These are phyloP conservation scores for Dioszegia hungarica DNA, from an alignment of 768 basidiomycete species.

Conservation along the genomic window DNA sequence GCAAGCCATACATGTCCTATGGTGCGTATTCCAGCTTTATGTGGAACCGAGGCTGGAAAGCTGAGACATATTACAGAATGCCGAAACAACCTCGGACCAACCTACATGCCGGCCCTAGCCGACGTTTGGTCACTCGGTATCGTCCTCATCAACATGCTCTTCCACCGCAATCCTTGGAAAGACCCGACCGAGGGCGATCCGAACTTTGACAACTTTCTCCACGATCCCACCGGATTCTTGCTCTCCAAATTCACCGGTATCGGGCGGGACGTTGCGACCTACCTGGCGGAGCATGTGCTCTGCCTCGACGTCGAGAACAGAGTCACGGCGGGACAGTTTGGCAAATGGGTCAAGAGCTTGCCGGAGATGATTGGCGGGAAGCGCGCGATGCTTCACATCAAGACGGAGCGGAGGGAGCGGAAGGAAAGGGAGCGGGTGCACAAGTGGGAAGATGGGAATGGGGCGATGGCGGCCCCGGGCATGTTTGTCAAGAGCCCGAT, in stretches of 20 bases:
- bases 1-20: constrained; percentile 97
- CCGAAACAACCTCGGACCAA: constrained; percentile 92
- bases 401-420: constrained; percentile 18
- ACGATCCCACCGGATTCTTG: constrained; percentile 77
- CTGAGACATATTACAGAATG: constrained; percentile 60
- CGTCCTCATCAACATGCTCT: constrained; percentile 98
- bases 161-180: constrained; percentile 97
- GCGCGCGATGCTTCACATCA: constrained; percentile 38
- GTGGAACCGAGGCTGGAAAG: too few relatives aligned
- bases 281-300: constrained; percentile 78
- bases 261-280: constrained; percentile 67
- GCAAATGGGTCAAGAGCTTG: constrained; percentile 77
- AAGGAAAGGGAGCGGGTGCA: constrained; percentile 4
- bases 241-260: constrained; percentile 75
- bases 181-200: constrained; percentile 80
- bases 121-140: constrained; percentile 99
- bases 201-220: constrained; percentile 69
- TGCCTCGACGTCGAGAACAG: constrained; percentile 65
- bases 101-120: constrained; percentile 87
- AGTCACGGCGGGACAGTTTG: constrained; percentile 76
- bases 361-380: constrained; percentile 60
- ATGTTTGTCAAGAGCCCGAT: constrained; percentile 35
- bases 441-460: background rate
- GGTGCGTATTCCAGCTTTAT: constrained; percentile 58
- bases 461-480: constrained; percentile 2